phyloP scores from a whole-genome alignment of 345 rosid species.

The Pelargonium nanum region DNA sequence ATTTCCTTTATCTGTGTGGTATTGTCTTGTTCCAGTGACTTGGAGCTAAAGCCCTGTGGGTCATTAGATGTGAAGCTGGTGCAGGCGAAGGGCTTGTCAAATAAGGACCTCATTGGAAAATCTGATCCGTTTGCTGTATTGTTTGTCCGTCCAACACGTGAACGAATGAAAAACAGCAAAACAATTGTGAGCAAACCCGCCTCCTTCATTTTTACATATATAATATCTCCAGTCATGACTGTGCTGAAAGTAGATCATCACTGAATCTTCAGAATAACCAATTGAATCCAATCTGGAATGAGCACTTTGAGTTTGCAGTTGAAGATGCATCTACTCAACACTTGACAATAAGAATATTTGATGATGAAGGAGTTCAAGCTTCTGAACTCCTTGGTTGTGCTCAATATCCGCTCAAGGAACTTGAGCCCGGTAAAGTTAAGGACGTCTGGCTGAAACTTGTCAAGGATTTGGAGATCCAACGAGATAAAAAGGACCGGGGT shows the following conservation, averaged over 20 bases:
- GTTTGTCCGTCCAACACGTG: slow-evolving; percentile 25
- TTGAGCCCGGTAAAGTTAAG: slow-evolving; percentile 96
- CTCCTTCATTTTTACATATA: background rate
- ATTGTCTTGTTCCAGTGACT: slow-evolving; percentile 10
- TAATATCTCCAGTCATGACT: background rate
- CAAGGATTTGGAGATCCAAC: slow-evolving; percentile 89
- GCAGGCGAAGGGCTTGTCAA: slow-evolving; percentile 20
- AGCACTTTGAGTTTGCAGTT: slow-evolving; percentile 77
- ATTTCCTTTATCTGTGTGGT: background rate
- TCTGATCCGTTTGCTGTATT: slow-evolving; percentile 28
- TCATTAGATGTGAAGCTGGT: slow-evolving; percentile 26
- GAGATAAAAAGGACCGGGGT: slow-evolving; percentile 86
- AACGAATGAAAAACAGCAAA: slow-evolving; percentile 25
- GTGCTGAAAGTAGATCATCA: background rate
- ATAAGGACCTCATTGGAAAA: slow-evolving; percentile 27
- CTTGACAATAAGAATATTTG: slow-evolving; percentile 71
- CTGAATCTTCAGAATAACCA: slow-evolving; percentile 59
- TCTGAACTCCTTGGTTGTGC: slow-evolving; percentile 86
- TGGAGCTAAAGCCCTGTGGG: slow-evolving; percentile 28
- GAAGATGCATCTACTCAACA: slow-evolving; percentile 92
- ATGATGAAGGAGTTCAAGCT: slow-evolving; percentile 90
- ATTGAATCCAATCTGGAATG: slow-evolving; percentile 96
- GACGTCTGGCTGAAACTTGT: slow-evolving; percentile 97
- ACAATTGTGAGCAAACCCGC: slow-evolving; percentile 17
- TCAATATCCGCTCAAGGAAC: slow-evolving; percentile 58